Evolutionary conservation across 345 rosid species (phyloP).

Genomic region (Pistacia integerrima): DNA sequence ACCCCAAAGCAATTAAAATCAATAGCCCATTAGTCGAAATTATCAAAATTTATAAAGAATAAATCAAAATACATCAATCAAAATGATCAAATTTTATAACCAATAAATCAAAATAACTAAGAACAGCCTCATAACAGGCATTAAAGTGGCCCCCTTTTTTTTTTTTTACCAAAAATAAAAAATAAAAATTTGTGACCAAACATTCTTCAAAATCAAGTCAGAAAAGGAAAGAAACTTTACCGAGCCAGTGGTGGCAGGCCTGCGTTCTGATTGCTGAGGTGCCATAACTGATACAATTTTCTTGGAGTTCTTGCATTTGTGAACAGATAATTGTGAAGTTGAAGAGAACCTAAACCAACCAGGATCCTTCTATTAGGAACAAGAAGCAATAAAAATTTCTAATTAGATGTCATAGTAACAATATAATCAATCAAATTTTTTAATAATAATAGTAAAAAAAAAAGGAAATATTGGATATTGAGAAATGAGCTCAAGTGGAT

Average conservation of each 20-base stretch:
- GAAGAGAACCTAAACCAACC: conserved; percentile 48
- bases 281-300: conserved; percentile 76
- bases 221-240: conserved; percentile 35
- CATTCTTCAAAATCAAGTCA: background rate
- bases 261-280: conserved; percentile 76
- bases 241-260: conserved; percentile 83
- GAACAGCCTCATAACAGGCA: no score
- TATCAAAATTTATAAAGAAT: background rate
- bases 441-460: background rate
- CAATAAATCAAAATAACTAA: no score
- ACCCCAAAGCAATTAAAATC: background rate
- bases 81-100: no score
- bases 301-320: conserved; percentile 58
- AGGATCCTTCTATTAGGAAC: conserved; percentile 44
- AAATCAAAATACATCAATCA: no score
- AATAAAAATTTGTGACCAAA: background rate
- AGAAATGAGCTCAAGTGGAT: background rate
- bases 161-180: background rate
- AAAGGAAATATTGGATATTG: background rate
- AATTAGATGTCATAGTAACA: background rate
- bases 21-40: background rate
- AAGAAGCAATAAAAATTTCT: background rate
- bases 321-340: conserved; percentile 43
- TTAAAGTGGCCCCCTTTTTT: no score
- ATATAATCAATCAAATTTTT: background rate